Percentiles rank a stretch among this genome's conserved stretches.
Evolutionary conservation across 352 stramenopile species (phyloP).

Genomic region (Aphanomyces cochlioides): DNA sequence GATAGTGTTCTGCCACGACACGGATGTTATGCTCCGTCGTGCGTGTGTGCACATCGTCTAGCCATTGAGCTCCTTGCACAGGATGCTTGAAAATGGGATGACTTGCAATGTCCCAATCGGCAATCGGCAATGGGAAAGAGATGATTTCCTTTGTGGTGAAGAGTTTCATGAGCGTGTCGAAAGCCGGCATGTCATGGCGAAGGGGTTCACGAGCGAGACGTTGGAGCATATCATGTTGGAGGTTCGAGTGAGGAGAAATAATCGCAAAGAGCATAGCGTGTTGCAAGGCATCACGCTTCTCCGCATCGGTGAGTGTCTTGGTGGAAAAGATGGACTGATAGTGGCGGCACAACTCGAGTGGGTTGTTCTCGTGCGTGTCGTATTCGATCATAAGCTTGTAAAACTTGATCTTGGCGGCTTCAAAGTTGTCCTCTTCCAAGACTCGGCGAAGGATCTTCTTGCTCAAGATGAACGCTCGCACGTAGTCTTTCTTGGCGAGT

Average conservation of each 20-base stretch:
- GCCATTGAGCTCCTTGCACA: slow-evolving; percentile 77
- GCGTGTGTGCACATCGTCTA: slow-evolving; percentile 85
- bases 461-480: slow-evolving; percentile 93
- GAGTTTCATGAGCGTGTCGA: slow-evolving; percentile 64
- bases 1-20: slow-evolving; percentile 92
- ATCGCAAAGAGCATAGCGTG: slow-evolving; percentile 77
- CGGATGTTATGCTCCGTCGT: slow-evolving; percentile 98
- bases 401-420: slow-evolving; percentile 95
- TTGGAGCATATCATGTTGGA: slow-evolving; percentile 74
- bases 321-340: slow-evolving; percentile 84
- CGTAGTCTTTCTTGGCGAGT: slow-evolving; percentile 95
- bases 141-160: slow-evolving; percentile 98
- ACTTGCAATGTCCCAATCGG: slow-evolving; percentile 54
- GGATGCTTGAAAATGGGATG: slow-evolving; percentile 81
- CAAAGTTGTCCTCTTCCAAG: slow-evolving; percentile 78
- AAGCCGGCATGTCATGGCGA: slow-evolving; percentile 58
- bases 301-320: slow-evolving; percentile 58
- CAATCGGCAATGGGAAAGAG: slow-evolving; percentile 88
- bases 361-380: slow-evolving; percentile 94
- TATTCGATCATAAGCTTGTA: slow-evolving; percentile 96
- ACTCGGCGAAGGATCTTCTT: slow-evolving; percentile 96
- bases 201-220: slow-evolving; percentile 60
- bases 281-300: slow-evolving; percentile 61
- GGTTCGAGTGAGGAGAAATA: slow-evolving; percentile 67
- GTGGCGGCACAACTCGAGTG: slow-evolving; percentile 90